phyloP scores from a whole-genome alignment of 768 basidiomycete species.

The Sarcomyxa edulis region DNA sequence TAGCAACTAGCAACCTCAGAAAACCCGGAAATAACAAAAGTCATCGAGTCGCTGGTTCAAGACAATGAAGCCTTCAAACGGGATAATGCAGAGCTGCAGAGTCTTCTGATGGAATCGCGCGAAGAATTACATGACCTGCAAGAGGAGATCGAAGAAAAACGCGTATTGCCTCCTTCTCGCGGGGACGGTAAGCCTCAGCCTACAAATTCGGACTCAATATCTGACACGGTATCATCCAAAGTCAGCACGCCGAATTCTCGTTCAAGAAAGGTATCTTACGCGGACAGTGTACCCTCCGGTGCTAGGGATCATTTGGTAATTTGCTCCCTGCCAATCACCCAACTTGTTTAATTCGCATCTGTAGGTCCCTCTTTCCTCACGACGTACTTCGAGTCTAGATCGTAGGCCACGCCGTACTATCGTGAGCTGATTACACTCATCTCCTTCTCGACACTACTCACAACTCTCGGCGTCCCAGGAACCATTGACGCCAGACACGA shows the following conservation, averaged over 20 bases:
- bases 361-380: constrained; percentile 14
- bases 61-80: constrained; percentile 81
- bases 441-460: neutral
- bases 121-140: constrained; percentile 69
- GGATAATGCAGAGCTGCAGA: constrained; percentile 77
- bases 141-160: constrained; percentile 72
- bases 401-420: constrained; percentile 15
- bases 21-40: constrained; percentile 55
- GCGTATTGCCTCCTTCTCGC: constrained; percentile 39
- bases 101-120: constrained; percentile 65
- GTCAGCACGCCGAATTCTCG: neutral
- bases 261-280: no score
- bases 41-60: constrained; percentile 80
- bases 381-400: constrained; percentile 24
- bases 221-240: neutral
- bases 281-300: neutral
- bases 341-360: constrained; percentile 1
- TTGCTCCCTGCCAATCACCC: constrained; percentile 1
- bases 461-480: constrained; percentile 20
- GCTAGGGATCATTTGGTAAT: neutral
- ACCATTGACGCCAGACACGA: constrained; percentile 39
- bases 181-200: constrained; percentile 36
- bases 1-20: constrained; percentile 41
- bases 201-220: no score
- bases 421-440: constrained; percentile 11